These are phyloP conservation scores for Zygoascus tannicola DNA, from an alignment of 805 yeast species.

Conservation along the genomic window DNA sequence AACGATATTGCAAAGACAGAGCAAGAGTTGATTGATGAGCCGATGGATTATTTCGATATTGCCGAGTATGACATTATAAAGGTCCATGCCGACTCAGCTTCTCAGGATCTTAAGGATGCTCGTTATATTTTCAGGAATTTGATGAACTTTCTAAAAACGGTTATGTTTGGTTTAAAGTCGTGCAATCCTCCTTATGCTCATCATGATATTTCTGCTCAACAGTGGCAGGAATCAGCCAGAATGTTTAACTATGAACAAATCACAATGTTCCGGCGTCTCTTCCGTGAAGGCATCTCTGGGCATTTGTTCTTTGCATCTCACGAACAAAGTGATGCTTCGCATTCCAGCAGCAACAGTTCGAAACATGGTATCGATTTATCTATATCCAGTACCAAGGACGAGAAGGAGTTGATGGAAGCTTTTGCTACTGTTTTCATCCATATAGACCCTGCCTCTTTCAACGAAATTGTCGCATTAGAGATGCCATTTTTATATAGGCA, in stretches of 20 bases:
- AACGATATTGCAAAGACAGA: conserved; percentile 8
- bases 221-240: conserved; percentile 82
- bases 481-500: conserved; percentile 67
- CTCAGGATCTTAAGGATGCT: conserved; percentile 78
- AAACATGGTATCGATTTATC: conserved; percentile 39
- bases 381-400: conserved; percentile 82
- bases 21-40: conserved; percentile 14
- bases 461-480: conserved; percentile 79
- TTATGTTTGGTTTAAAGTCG: conserved; percentile 77
- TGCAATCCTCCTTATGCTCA: conserved; percentile 70
- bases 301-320: conserved; percentile 58
- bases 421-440: conserved; percentile 90
- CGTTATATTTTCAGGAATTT: conserved; percentile 79
- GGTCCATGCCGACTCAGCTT: conserved; percentile 38
- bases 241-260: conserved; percentile 80
- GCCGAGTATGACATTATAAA: conserved; percentile 50
- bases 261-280: conserved; percentile 60
- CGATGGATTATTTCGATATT: conserved; percentile 35
- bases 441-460: conserved; percentile 90
- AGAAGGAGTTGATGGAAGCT: conserved; percentile 90
- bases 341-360: conserved; percentile 24
- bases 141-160: conserved; percentile 82
- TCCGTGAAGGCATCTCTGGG: conserved; percentile 78
- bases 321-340: conserved; percentile 13
- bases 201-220: conserved; percentile 40